A percentile compares a stretch with the other conserved stretches of the same genome.
These are phyloP conservation scores for Eutrema japonicum DNA, from an alignment of 345 rosid species.

Conservation along the genomic window DNA sequence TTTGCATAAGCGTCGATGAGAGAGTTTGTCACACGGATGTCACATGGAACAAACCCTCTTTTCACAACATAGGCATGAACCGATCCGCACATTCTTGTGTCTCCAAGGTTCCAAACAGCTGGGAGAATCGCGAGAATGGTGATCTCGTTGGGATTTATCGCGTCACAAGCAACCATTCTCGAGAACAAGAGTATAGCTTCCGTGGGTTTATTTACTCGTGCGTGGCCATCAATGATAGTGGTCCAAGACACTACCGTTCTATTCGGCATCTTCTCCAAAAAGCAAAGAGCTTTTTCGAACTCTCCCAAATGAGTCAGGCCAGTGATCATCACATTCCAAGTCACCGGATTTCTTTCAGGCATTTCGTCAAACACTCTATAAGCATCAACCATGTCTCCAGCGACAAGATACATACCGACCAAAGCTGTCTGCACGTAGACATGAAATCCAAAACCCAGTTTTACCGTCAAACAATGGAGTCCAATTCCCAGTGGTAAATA, in stretches of 20 bases:
- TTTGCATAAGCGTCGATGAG: constrained; percentile 74
- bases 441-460: constrained; percentile 64
- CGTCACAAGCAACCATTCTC: constrained; percentile 62
- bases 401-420: constrained; percentile 50
- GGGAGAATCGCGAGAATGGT: constrained; percentile 73
- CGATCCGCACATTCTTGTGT: constrained; percentile 53
- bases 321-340: constrained; percentile 86
- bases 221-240: constrained; percentile 76
- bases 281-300: constrained; percentile 56
- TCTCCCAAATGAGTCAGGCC: constrained; percentile 67
- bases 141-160: constrained; percentile 59
- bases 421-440: constrained; percentile 76
- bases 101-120: constrained; percentile 59
- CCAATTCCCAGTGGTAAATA: constrained; percentile 51
- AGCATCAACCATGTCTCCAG: constrained; percentile 45
- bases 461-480: constrained; percentile 60
- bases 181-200: constrained; percentile 71
- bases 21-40: constrained; percentile 68
- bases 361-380: constrained; percentile 67
- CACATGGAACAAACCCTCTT: constrained; percentile 57
- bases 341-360: constrained; percentile 62
- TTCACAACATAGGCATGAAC: constrained; percentile 68
- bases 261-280: constrained; percentile 68
- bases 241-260: constrained; percentile 83
- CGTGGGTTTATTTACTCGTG: constrained; percentile 48